phyloP scores from a whole-genome alignment of 257 asterid species.

The Primulina huaijiensis region DNA sequence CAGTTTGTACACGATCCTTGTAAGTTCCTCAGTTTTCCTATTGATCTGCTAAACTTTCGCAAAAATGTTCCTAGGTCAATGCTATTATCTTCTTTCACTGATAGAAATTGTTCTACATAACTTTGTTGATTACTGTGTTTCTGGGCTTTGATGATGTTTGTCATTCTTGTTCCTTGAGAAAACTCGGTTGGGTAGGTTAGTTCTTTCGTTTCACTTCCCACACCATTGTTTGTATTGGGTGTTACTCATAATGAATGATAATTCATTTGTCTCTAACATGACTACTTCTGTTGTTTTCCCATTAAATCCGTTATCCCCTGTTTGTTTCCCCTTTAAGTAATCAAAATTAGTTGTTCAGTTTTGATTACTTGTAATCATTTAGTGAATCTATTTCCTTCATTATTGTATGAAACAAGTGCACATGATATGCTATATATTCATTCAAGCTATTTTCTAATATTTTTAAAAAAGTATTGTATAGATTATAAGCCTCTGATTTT shows the following conservation, averaged over 20 bases:
- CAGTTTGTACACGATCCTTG: conserved; percentile 95
- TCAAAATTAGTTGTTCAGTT: neutral
- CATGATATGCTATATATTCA: neutral
- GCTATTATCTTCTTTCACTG: conserved; percentile 8
- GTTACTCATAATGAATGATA: neutral
- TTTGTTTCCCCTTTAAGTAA: neutral
- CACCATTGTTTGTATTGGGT: neutral
- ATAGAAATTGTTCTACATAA: neutral
- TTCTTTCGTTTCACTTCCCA: neutral
- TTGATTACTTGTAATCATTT: neutral
- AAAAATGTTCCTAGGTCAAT: neutral
- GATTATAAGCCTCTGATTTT: neutral
- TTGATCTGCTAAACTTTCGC: conserved; percentile 13
- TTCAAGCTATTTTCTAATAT: too few relatives aligned
- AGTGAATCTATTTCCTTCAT: neutral
- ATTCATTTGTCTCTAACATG: neutral
- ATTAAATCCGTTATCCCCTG: neutral
- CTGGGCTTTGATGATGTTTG: conserved; percentile 9
- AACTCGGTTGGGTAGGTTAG: conserved; percentile 2
- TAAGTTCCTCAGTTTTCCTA: conserved; percentile 39
- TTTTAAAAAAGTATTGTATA: too few relatives aligned
- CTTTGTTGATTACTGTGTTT: conserved; percentile 5
- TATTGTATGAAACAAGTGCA: neutral
- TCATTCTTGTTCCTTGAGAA: conserved; percentile 15
- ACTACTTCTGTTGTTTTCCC: neutral